These are phyloP conservation scores for Suillus occidentalis DNA, from an alignment of 768 basidiomycete genomes.

Conservation along the genomic window DNA sequence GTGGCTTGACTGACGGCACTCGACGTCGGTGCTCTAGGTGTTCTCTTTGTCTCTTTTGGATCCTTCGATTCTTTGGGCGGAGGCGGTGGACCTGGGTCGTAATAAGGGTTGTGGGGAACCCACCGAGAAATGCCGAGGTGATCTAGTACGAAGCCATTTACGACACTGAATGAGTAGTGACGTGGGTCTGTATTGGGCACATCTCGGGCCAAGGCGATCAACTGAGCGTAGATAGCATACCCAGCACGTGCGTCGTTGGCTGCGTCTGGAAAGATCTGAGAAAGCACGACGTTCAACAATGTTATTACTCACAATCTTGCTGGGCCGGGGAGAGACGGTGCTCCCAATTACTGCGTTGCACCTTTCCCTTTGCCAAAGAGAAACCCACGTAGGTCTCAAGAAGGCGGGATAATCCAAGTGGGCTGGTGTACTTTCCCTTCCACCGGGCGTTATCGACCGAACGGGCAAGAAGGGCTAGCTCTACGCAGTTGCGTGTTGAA, in stretches of 20 bases:
- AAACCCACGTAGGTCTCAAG: slow-evolving; percentile 59
- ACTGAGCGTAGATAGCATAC: slow-evolving; percentile 48
- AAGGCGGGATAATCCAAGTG: slow-evolving; percentile 65
- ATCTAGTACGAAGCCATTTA: slow-evolving; percentile 48
- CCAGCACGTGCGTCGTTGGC: slow-evolving; percentile 72
- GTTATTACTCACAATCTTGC: slow-evolving; percentile 54
- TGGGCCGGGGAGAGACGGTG: slow-evolving; percentile 42
- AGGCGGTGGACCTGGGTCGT: slow-evolving; percentile 71
- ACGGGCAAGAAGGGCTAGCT: slow-evolving; percentile 67
- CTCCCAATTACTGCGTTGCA: slow-evolving; percentile 76
- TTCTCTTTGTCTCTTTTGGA: slow-evolving; percentile 20
- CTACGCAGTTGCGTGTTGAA: slow-evolving; percentile 54
- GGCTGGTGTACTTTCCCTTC: slow-evolving; percentile 65
- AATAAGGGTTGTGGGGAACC: slow-evolving; percentile 60
- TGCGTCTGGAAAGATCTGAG: slow-evolving; percentile 51
- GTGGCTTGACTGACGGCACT: background rate
- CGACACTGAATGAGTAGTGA: slow-evolving; percentile 60
- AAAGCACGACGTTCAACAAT: background rate
- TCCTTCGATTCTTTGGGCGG: slow-evolving; percentile 44
- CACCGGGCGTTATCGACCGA: slow-evolving; percentile 69
- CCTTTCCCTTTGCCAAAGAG: slow-evolving; percentile 55
- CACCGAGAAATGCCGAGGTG: slow-evolving; percentile 39
- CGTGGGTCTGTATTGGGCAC: slow-evolving; percentile 33
- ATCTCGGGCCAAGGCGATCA: slow-evolving; percentile 42
- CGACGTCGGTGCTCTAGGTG: background rate